Conservation (phyloP, 1,139 yeast species). For the Lizanozyma gosingica region DNA sequence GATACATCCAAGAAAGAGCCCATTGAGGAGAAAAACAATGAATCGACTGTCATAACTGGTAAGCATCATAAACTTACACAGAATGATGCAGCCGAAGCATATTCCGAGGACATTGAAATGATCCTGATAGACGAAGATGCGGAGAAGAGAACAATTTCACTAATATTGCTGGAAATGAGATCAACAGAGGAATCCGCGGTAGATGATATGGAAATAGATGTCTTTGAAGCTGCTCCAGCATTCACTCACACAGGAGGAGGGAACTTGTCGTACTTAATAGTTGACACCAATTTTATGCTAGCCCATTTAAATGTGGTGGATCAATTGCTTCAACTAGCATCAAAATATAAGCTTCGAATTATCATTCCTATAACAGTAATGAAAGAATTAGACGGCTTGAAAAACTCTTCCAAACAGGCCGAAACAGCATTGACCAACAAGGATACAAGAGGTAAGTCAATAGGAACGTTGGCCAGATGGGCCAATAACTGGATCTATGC, state of each 20-base stretch:
- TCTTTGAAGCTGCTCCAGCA: neutral
- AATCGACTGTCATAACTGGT: no score
- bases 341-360: constrained; percentile 36
- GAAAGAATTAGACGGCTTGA: constrained; percentile 74
- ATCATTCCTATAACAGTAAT: constrained; percentile 66
- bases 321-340: constrained; percentile 32
- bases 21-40: no score
- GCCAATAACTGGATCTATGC: constrained; percentile 75
- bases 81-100: no score
- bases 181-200: neutral
- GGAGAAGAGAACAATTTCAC: neutral
- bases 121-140: neutral
- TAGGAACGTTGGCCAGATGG: constrained; percentile 56
- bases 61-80: no score
- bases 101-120: neutral
- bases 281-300: constrained; percentile 73
- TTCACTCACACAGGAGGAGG: neutral
- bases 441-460: constrained; percentile 17
- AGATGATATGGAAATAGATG: neutral
- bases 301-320: constrained; percentile 54
- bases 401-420: constrained; percentile 25
- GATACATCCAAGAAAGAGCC: no score
- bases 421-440: constrained; percentile 5
- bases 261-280: constrained; percentile 30
- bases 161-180: neutral